phyloP scores from a whole-genome alignment of 2,329 filamentous ascomycete species.

The Emergomyces pasteurianus region DNA sequence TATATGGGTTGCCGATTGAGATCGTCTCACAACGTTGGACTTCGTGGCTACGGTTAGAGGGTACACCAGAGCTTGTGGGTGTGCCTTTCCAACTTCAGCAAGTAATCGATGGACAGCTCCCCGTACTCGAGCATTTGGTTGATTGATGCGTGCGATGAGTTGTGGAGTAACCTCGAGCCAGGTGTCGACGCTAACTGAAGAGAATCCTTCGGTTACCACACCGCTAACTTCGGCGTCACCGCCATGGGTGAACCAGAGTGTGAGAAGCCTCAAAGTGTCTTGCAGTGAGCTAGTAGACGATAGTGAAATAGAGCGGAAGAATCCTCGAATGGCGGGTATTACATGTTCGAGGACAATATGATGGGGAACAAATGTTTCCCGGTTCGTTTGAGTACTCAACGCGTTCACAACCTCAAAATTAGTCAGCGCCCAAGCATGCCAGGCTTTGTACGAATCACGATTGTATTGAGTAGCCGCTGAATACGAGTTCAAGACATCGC shows the following conservation, averaged over 20 bases:
- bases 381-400: slow-evolving; percentile 54
- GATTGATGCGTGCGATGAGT: slow-evolving; percentile 92
- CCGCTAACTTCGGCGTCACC: slow-evolving; percentile 76
- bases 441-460: slow-evolving; percentile 94
- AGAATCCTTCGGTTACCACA: slow-evolving; percentile 80
- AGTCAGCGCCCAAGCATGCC: slow-evolving; percentile 95
- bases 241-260: slow-evolving; percentile 92
- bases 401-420: slow-evolving; percentile 97
- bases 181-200: slow-evolving; percentile 87
- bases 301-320: slow-evolving; percentile 93
- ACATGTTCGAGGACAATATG: slow-evolving; percentile 72
- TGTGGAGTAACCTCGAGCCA: slow-evolving; percentile 99
- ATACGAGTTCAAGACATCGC: slow-evolving; percentile 85
- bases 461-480: slow-evolving; percentile 88
- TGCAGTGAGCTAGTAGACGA: slow-evolving; percentile 88
- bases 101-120: slow-evolving; percentile 85
- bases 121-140: slow-evolving; percentile 79
- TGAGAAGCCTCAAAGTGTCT: slow-evolving; percentile 83
- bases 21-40: slow-evolving; percentile 73
- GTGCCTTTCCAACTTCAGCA: slow-evolving; percentile 81
- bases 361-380: slow-evolving; percentile 47
- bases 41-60: slow-evolving; percentile 97
- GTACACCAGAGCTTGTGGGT: slow-evolving; percentile 94
- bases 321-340: slow-evolving; percentile 85
- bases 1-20: slow-evolving; percentile 77